Conservation (phyloP, 768 basidiomycete genomes). For the Rhodocollybia butyracea region DNA sequence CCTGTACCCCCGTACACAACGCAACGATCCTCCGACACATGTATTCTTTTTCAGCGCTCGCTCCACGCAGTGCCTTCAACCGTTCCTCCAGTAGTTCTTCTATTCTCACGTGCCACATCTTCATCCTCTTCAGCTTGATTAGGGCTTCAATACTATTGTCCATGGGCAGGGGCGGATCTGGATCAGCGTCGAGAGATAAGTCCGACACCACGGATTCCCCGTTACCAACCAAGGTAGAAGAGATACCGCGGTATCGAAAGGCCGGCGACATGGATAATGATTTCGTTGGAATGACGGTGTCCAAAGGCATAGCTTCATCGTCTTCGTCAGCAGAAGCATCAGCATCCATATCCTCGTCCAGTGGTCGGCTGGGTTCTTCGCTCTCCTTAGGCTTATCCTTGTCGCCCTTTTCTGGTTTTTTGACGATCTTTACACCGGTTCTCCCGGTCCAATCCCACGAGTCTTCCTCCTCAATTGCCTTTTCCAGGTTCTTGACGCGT, state of each 20-base stretch:
- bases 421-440: background rate
- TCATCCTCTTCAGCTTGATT: conserved; percentile 71
- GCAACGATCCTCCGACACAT: conserved; percentile 92
- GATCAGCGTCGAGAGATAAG: conserved; percentile 55
- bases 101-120: conserved; percentile 79
- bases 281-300: background rate
- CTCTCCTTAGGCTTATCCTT: background rate
- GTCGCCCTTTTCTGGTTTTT: background rate
- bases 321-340: conserved; percentile 12
- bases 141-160: conserved; percentile 57
- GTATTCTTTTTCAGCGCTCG: conserved; percentile 84
- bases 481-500: conserved; percentile 80
- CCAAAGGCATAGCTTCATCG: conserved; percentile 8
- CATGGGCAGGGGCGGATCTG: conserved; percentile 69
- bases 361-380: conserved; percentile 51
- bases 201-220: background rate
- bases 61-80: conserved; percentile 68
- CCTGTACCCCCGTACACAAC: conserved; percentile 79
- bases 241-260: conserved; percentile 67
- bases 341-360: conserved; percentile 8
- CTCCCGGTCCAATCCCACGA: conserved; percentile 89
- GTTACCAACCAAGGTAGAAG: conserved; percentile 61
- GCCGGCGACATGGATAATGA: conserved; percentile 33
- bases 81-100: conserved; percentile 71
- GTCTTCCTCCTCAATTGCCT: conserved; percentile 75